Evolutionary conservation across 2,329 filamentous ascomycete genomes (phyloP).

Genomic region (Coniella lustricola): DNA sequence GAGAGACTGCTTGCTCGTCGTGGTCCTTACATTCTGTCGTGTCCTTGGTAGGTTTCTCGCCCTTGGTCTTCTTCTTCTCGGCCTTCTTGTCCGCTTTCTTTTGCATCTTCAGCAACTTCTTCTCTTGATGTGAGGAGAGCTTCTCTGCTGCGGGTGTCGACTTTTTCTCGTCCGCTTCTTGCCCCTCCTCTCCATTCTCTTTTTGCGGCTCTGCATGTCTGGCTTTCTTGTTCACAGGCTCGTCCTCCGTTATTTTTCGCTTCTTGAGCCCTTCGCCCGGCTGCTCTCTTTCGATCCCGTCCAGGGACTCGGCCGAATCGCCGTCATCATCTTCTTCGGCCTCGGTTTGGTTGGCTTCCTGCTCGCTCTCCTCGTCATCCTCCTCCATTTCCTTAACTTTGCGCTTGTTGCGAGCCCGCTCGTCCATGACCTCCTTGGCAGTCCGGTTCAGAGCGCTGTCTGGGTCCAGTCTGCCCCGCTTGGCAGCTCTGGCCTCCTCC

Average conservation of each 20-base stretch:
- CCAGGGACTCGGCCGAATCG: conserved; percentile 34
- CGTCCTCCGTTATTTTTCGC: conserved; percentile 28
- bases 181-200: no score
- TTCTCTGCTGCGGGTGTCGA: conserved; percentile 19
- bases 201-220: conserved; percentile 25
- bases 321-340: conserved; percentile 36
- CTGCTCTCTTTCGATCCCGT: conserved; percentile 51
- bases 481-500: conserved; percentile 73
- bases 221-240: conserved; percentile 51
- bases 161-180: no score
- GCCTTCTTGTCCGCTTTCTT: conserved; percentile 21
- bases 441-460: conserved; percentile 73
- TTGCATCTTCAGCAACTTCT: conserved; percentile 17
- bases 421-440: conserved; percentile 89
- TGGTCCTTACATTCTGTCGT: background rate
- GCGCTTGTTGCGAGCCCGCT: conserved; percentile 67
- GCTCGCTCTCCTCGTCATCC: conserved; percentile 33
- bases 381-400: conserved; percentile 62
- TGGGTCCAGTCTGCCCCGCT: conserved; percentile 84
- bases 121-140: conserved; percentile 13
- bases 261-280: conserved; percentile 59
- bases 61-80: conserved; percentile 20
- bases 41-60: conserved; percentile 9
- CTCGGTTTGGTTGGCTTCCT: conserved; percentile 38
- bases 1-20: conserved; percentile 20